Evolutionary conservation across 768 basidiomycete species (phyloP).

Genomic region (Russula brevipes): DNA sequence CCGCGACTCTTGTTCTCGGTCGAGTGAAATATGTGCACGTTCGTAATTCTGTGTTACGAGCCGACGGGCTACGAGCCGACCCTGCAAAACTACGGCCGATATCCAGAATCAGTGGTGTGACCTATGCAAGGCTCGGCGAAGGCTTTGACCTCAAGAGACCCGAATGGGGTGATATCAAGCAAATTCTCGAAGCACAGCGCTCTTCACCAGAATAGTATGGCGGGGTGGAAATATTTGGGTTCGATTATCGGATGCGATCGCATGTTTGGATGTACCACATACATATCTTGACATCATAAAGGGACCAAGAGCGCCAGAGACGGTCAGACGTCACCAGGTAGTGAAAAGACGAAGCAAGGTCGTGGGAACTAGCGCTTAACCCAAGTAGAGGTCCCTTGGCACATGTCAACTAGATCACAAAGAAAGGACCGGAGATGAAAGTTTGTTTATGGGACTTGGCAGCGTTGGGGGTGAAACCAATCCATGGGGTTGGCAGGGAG

Average conservation of each 20-base stretch:
- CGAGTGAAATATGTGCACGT: slow-evolving; percentile 51
- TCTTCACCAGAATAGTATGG: slow-evolving; percentile 7
- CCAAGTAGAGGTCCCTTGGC: slow-evolving; percentile 1
- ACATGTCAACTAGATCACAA: slow-evolving; percentile 16
- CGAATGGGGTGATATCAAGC: slow-evolving; percentile 39
- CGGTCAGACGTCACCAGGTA: slow-evolving; percentile 3
- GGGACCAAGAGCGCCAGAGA: slow-evolving; percentile 4
- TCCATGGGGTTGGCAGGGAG: background rate
- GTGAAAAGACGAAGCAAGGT: slow-evolving; percentile 16
- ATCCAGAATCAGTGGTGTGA: slow-evolving; percentile 50
- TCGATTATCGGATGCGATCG: slow-evolving; percentile 18
- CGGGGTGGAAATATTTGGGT: background rate
- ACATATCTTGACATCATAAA: slow-evolving; percentile 15
- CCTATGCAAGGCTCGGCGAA: slow-evolving; percentile 46
- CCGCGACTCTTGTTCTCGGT: slow-evolving; percentile 48
- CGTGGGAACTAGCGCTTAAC: slow-evolving; percentile 18
- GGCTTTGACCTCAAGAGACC: slow-evolving; percentile 45
- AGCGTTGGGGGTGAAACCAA: background rate
- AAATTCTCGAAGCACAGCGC: slow-evolving; percentile 21
- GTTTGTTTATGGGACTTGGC: background rate
- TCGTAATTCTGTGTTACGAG: slow-evolving; percentile 43
- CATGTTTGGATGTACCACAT: slow-evolving; percentile 12
- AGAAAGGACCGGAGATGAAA: slow-evolving; percentile 14
- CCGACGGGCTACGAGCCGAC: slow-evolving; percentile 42
- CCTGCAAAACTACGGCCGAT: slow-evolving; percentile 45